Conservation (phyloP, 148 eudicot species). For the Vaccinium darrowii region DNA sequence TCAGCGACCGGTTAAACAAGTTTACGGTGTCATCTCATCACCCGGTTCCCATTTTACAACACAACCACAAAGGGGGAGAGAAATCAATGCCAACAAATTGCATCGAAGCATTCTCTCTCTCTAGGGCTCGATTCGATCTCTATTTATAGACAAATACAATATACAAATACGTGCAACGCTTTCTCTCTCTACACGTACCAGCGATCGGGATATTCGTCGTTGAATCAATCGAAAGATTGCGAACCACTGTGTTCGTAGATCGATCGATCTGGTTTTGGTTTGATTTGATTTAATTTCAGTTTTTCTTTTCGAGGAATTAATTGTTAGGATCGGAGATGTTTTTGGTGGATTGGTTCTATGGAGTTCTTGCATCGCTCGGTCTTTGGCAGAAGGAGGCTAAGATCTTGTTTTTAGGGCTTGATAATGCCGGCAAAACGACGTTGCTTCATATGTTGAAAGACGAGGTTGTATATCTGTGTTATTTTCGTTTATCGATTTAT, state of each 20-base stretch:
- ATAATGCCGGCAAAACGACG: conserved; percentile 57
- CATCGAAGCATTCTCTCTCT: not conserved
- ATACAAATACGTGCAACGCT: not conserved
- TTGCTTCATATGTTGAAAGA: conserved; percentile 58
- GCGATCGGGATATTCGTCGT: not conserved
- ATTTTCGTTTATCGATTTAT: not conserved
- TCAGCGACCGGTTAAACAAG: not conserved
- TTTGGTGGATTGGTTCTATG: conserved; percentile 55
- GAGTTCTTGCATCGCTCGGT: conserved; percentile 44
- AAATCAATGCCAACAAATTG: conserved; percentile 1
- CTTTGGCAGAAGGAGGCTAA: conserved; percentile 58
- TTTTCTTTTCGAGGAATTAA: not conserved
- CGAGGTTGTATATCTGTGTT: conserved; percentile 25
- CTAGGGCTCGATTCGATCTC: not conserved
- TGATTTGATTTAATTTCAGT: not conserved
- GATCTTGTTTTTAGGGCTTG: conserved; percentile 53
- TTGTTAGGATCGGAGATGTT: conserved; percentile 29
- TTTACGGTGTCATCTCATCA: not conserved
- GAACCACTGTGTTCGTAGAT: conserved; percentile 18
- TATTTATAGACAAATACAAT: not conserved
- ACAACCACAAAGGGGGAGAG: not conserved
- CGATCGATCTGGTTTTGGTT: conserved; percentile 13
- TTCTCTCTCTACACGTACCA: not conserved
- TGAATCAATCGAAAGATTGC: conserved; percentile 26
- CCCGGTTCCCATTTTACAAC: not conserved